Conservation (phyloP, 345 rosid genomes). For the Barbarea vulgaris region DNA sequence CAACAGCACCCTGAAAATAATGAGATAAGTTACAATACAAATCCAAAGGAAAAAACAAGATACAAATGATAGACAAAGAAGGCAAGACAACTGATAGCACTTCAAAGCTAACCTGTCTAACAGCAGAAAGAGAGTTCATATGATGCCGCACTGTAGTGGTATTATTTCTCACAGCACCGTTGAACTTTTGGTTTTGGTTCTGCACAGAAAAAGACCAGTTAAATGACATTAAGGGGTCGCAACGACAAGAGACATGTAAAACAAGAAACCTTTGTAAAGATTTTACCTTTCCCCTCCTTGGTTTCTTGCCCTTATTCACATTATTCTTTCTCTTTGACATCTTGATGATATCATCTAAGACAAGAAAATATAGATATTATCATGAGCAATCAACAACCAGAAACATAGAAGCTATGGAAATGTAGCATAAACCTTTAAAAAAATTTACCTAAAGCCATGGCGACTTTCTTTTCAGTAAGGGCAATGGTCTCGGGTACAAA, state of each 20-base stretch:
- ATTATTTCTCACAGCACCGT: constrained; percentile 51
- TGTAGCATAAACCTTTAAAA: not conserved
- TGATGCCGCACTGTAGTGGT: constrained; percentile 49
- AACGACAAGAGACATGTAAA: not conserved
- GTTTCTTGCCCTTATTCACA: constrained; percentile 45
- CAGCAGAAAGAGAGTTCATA: constrained; percentile 61
- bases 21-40: not conserved
- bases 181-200: constrained; percentile 57
- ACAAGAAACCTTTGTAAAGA: not conserved
- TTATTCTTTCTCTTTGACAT: constrained; percentile 58
- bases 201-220: constrained; percentile 30
- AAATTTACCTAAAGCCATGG: constrained; percentile 84
- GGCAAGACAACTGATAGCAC: not conserved
- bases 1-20: constrained; percentile 62
- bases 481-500: constrained; percentile 64
- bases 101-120: constrained; percentile 62
- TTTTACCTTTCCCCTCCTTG: constrained; percentile 52
- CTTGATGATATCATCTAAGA: constrained; percentile 75
- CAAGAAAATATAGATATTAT: not conserved
- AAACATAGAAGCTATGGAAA: not conserved
- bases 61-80: constrained; percentile 2
- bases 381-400: not conserved
- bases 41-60: not conserved
- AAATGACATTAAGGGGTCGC: not conserved
- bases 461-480: constrained; percentile 79